phyloP scores from a whole-genome alignment of 495 filamentous ascomycete species.

The Hyaloscypha hepaticicola region DNA sequence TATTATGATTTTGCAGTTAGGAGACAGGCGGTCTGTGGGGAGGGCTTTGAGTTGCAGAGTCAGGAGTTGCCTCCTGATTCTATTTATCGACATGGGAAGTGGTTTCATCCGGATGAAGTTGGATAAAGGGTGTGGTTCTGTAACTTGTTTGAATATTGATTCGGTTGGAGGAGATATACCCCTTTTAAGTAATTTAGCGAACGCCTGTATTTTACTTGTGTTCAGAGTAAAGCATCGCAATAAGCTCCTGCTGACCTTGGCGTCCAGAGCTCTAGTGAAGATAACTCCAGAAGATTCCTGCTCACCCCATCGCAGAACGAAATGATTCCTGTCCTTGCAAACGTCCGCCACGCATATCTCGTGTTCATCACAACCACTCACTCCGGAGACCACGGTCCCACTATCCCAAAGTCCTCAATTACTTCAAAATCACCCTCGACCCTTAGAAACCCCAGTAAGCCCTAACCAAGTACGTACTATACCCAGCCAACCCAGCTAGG shows the following conservation, averaged over 20 bases:
- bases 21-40: conserved; percentile 44
- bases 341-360: not conserved
- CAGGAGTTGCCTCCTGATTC: conserved; percentile 22
- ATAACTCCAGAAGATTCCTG: too few relatives aligned
- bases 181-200: conserved; percentile 1
- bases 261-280: not conserved
- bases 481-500: conserved; percentile 29
- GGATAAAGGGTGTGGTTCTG: not conserved
- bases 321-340: not conserved
- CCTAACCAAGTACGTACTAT: conserved; percentile 27
- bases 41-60: conserved; percentile 27
- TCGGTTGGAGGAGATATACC: not conserved
- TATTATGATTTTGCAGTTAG: conserved; percentile 61
- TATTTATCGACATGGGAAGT: conserved; percentile 23
- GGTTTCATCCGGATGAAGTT: conserved; percentile 27
- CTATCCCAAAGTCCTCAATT: not conserved
- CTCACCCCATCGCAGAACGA: not conserved
- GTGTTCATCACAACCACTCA: not conserved
- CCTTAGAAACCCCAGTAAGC: conserved; percentile 35
- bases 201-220: not conserved
- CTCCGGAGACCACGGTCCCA: not conserved
- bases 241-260: not conserved
- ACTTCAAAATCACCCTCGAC: too few relatives aligned
- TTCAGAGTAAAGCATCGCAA: not conserved
- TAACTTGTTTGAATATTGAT: not conserved